These are phyloP conservation scores for Sphenostylis stenocarpa DNA, from an alignment of 306 rosid genomes.

Conservation along the genomic window DNA sequence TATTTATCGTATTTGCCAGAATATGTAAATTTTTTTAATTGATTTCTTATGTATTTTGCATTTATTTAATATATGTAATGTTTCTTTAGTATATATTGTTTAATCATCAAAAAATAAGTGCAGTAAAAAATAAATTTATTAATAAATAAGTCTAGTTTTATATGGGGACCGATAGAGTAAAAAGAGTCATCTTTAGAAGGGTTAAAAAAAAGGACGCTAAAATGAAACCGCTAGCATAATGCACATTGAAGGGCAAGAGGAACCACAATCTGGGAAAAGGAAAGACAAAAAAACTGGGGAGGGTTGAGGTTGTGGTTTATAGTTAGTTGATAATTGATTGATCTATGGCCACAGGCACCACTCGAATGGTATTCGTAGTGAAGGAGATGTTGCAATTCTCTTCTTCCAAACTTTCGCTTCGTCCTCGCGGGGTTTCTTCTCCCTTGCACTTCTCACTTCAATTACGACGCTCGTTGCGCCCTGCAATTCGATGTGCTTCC, in stretches of 20 bases:
- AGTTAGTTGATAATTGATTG: background rate
- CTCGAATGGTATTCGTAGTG: slow-evolving; percentile 44
- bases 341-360: slow-evolving; percentile 51
- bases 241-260: background rate
- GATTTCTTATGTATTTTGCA: too few relatives aligned
- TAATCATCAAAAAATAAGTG: too few relatives aligned
- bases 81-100: too few relatives aligned
- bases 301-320: background rate
- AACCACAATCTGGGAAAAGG: background rate
- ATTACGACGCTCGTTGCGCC: slow-evolving; percentile 26
- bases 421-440: background rate
- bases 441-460: slow-evolving; percentile 13
- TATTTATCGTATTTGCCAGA: too few relatives aligned
- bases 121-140: too few relatives aligned
- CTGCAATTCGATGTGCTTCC: slow-evolving; percentile 57
- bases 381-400: slow-evolving; percentile 42
- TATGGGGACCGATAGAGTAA: too few relatives aligned
- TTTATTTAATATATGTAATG: too few relatives aligned
- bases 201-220: too few relatives aligned
- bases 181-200: too few relatives aligned
- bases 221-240: too few relatives aligned
- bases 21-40: too few relatives aligned
- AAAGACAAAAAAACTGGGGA: background rate
- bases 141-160: too few relatives aligned
- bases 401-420: slow-evolving; percentile 28